Base-by-base conservation (phyloP, 108 stramenopile species). In the Cyclotella atomus region DNA sequence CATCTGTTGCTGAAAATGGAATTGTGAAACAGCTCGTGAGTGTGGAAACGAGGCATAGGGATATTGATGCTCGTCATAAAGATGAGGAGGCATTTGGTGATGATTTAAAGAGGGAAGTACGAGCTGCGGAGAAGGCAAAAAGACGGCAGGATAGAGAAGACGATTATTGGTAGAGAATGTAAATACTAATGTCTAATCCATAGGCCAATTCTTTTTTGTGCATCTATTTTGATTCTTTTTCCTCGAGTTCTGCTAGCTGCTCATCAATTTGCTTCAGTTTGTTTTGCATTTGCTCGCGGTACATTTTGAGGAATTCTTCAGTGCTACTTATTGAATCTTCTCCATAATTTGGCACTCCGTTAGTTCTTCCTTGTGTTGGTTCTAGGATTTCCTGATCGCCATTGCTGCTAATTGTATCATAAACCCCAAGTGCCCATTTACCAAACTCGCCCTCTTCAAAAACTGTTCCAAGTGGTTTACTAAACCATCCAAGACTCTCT, bases 381-480 rank as follows among this genome's bases (percentile, higher is more conserved):
- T 15, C 30, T 4, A 34, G 12, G 1, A 45, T 43, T 14, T 68
- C 52, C 36, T 77, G 75, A 36, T 71, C n/a, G 21, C 78, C 76
- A 68, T 73, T 55, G 47, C n/a, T 65, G 45, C 70, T 16, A 47
- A 32, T 71, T 16, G 35, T 29, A 2, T 15, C 35, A 16, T 52
- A 61, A 41, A 28, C 23, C 23, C 20, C 56, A 35, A 15, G n/a
- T 20, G 21, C 68, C 91, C 91, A 92, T 68, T 77, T 73, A 1
- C 84, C 87, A 55, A 59, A 76, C 17, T 70, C 77, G 23, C 87
- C 90, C 2, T 81, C 78, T 36, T 90, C 91, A 8, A 77, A 20
- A 59, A 95, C 83, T 47, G 76, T 88, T 14, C 93, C 93, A 27
- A 90, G 45, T 17, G 91, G 87, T 52, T 79, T 59, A 45, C 79